Conservation (phyloP, 1,139 yeast genomes). For the Yamadazyma pseudoaaseri region DNA sequence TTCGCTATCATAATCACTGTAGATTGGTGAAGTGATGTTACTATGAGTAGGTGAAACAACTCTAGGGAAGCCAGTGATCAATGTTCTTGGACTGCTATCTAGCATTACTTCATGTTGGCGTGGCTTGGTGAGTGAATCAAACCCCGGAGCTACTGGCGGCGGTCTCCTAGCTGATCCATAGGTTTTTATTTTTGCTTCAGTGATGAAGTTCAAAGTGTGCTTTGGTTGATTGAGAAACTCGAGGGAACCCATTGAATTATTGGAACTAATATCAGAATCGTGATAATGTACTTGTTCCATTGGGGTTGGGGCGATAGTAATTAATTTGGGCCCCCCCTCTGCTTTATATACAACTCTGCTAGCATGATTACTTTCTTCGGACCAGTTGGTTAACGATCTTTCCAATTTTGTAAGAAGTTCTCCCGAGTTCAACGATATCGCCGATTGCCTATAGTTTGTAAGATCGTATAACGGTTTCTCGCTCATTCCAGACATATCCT, state of each 20-base stretch:
- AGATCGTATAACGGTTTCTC: slow-evolving; percentile 8
- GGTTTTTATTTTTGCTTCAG: background rate
- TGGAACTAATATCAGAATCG: slow-evolving; percentile 16
- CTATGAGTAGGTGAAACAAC: slow-evolving; percentile 7
- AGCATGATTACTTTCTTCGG: slow-evolving; percentile 7
- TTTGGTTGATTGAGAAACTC: slow-evolving; percentile 1
- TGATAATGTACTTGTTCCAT: slow-evolving; percentile 16
- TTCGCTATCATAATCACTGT: slow-evolving; percentile 6
- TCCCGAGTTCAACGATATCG: slow-evolving; percentile 23
- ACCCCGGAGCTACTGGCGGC: slow-evolving; percentile 15
- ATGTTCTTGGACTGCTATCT: slow-evolving; percentile 5
- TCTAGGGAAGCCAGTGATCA: slow-evolving; percentile 11
- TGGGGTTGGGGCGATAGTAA: slow-evolving; percentile 8
- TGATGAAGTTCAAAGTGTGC: background rate
- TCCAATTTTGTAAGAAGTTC: slow-evolving; percentile 34
- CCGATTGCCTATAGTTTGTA: slow-evolving; percentile 6
- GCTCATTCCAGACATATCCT: slow-evolving; percentile 3
- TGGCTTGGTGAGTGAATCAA: slow-evolving; percentile 9
- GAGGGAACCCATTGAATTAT: slow-evolving; percentile 10
- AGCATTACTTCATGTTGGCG: slow-evolving; percentile 15
- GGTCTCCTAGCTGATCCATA: slow-evolving; percentile 12
- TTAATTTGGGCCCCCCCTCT: slow-evolving; percentile 10
- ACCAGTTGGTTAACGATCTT: slow-evolving; percentile 13
- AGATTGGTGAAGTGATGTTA: slow-evolving; percentile 9
- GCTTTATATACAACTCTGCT: background rate